Percentiles rank a stretch among this genome's conserved stretches.
Evolutionary conservation across 179 eudicot genomes (phyloP).

Genomic region (Silene coronaria): DNA sequence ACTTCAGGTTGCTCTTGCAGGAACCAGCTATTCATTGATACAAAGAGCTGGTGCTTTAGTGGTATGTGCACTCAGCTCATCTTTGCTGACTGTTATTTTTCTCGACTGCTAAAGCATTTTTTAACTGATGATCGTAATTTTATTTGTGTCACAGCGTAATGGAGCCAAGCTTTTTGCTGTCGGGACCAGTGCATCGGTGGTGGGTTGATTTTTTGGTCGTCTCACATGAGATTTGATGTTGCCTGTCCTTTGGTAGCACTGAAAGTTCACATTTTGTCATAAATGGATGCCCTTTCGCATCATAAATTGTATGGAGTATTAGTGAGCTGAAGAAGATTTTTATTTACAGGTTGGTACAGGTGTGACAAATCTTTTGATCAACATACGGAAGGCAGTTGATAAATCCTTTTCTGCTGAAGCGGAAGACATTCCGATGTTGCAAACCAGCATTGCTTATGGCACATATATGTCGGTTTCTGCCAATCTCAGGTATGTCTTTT

Average conservation of each 20-base stretch:
- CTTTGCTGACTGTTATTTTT: background rate
- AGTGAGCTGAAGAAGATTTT: background rate
- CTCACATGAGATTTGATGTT: background rate
- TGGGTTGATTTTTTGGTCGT: constrained; percentile 22
- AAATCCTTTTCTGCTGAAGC: constrained; percentile 65
- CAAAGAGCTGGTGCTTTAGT: constrained; percentile 61
- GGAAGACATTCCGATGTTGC: constrained; percentile 67
- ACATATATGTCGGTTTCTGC: constrained; percentile 76
- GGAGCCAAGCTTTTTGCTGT: constrained; percentile 68
- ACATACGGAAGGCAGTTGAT: constrained; percentile 55
- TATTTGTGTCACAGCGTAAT: constrained; percentile 45
- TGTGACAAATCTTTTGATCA: constrained; percentile 61
- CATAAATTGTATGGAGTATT: background rate
- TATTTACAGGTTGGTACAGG: constrained; percentile 66
- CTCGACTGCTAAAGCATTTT: background rate
- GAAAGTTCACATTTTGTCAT: background rate
- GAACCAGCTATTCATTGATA: constrained; percentile 51
- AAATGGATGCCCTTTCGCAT: background rate
- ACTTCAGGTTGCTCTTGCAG: constrained; percentile 59
- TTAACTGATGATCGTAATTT: background rate
- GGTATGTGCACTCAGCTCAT: constrained; percentile 26
- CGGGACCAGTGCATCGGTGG: constrained; percentile 64
- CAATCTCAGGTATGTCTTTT: constrained; percentile 63
- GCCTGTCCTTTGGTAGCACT: background rate
- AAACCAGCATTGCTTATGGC: constrained; percentile 77